Percentiles rank a stretch among this genome's conserved stretches.
Evolutionary conservation across 1,284 basidiomycete species (phyloP).

Genomic region (Jaminaea rosea): DNA sequence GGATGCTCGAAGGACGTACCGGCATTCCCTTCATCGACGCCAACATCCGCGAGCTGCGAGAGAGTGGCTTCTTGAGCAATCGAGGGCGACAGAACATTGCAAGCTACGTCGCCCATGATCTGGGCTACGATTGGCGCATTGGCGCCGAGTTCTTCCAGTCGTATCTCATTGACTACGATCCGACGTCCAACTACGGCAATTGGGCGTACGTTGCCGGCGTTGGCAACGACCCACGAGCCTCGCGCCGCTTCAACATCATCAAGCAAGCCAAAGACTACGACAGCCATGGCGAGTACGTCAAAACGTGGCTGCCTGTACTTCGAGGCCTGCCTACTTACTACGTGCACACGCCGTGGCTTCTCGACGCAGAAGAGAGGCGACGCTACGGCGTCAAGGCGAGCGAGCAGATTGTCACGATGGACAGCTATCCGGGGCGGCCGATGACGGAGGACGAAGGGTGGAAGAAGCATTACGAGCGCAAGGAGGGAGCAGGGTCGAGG

Average conservation of each 20-base stretch:
- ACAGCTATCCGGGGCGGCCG: constrained; percentile 28
- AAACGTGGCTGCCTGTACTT: constrained; percentile 52
- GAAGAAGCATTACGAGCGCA: constrained; percentile 35
- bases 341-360: constrained; percentile 41
- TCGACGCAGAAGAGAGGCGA: constrained; percentile 24
- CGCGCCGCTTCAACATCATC: constrained; percentile 55
- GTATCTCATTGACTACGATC: constrained; percentile 44
- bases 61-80: constrained; percentile 48
- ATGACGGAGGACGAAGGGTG: constrained; percentile 33
- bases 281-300: constrained; percentile 51
- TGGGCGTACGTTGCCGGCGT: constrained; percentile 51
- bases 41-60: constrained; percentile 52
- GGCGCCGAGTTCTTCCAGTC: constrained; percentile 55
- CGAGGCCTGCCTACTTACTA: constrained; percentile 43
- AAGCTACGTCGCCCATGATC: constrained; percentile 53
- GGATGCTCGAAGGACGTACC: constrained; percentile 53
- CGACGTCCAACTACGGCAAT: constrained; percentile 40
- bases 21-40: constrained; percentile 56
- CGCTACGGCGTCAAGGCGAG: constrained; percentile 35
- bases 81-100: constrained; percentile 56
- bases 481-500: constrained; percentile 33
- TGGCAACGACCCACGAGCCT: constrained; percentile 55
- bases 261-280: constrained; percentile 56
- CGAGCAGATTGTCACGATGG: constrained; percentile 29
- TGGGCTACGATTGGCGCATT: constrained; percentile 53